Evolutionary conservation across 2,329 filamentous ascomycete species (phyloP).

Genomic region (Chrysoporthe cubensis): DNA sequence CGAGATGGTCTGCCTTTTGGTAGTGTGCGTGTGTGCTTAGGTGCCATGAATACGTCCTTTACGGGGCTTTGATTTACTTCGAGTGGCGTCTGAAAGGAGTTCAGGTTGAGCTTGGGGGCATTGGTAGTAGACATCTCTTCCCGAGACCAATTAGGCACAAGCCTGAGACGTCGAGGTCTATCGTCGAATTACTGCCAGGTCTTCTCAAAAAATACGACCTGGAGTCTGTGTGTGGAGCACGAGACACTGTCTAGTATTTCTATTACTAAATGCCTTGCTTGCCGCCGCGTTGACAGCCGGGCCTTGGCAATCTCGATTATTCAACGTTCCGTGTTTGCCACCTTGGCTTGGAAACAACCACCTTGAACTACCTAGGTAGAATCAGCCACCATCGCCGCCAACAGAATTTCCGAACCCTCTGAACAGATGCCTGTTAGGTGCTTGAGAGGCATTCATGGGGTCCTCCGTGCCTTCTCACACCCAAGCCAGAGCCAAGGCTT

Average conservation of each 20-base stretch:
- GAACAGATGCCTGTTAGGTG: not conserved
- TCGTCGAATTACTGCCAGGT: not conserved
- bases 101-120: too few species aligned
- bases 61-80: not conserved
- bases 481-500: not conserved
- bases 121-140: not conserved
- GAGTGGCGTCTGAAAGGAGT: not conserved
- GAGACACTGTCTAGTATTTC: slow-evolving; percentile 3
- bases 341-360: not conserved
- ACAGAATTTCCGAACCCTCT: not conserved
- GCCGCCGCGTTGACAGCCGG: not conserved
- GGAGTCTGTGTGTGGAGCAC: slow-evolving; percentile 1
- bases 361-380: not conserved
- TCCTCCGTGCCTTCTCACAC: not conserved
- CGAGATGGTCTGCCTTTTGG: not conserved
- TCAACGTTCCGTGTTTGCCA: not conserved
- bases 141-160: not conserved
- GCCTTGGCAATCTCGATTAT: not conserved
- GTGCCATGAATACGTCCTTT: not conserved
- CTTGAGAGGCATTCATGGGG: not conserved
- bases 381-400: not conserved
- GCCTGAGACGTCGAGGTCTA: not conserved
- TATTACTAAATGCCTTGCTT: slow-evolving; percentile 8
- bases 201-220: too few species aligned
- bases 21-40: not conserved